These are phyloP conservation scores for Cryptococcus sp. DNA, from an alignment of 1,284 basidiomycete genomes.

Conservation along the genomic window DNA sequence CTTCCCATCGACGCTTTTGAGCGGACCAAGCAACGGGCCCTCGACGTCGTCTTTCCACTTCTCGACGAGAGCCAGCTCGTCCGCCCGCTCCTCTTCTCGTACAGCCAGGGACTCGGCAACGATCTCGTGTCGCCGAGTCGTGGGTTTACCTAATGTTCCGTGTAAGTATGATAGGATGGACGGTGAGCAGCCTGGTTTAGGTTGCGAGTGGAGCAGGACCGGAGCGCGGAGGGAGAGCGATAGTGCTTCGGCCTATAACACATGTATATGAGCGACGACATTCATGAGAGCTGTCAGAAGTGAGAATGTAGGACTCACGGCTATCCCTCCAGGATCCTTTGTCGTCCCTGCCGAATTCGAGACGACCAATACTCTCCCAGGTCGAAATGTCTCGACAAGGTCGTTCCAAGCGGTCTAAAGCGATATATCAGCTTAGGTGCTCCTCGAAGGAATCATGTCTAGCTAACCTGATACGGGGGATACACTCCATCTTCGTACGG, in stretches of 20 bases:
- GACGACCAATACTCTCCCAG: slow-evolving; percentile 80
- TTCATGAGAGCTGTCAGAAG: not conserved
- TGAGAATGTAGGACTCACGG: slow-evolving; percentile 61
- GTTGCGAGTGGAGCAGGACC: slow-evolving; percentile 72
- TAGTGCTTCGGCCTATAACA: slow-evolving; percentile 76
- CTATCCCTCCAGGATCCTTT: slow-evolving; percentile 74
- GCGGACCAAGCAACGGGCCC: slow-evolving; percentile 40
- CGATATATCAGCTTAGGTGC: slow-evolving; percentile 30
- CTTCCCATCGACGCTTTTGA: not conserved
- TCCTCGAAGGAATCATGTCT: not conserved
- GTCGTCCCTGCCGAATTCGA: slow-evolving; percentile 89
- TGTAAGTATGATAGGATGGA: slow-evolving; percentile 66
- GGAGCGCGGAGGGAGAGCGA: slow-evolving; percentile 73
- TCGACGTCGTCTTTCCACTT: slow-evolving; percentile 34
- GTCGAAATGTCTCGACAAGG: slow-evolving; percentile 72
- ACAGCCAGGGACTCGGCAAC: slow-evolving; percentile 3
- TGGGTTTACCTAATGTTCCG: slow-evolving; percentile 32
- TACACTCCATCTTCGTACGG: slow-evolving; percentile 72
- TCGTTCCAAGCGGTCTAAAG: slow-evolving; percentile 73
- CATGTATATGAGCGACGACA: not conserved
- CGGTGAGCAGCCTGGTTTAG: slow-evolving; percentile 77
- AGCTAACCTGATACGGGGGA: slow-evolving; percentile 66
- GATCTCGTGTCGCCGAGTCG: slow-evolving; percentile 19
- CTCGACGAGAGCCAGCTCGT: slow-evolving; percentile 25
- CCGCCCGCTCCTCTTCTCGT: slow-evolving; percentile 30